Base-by-base conservation (phyloP, 2,329 filamentous ascomycete genomes). In the Fusarium falciforme region DNA sequence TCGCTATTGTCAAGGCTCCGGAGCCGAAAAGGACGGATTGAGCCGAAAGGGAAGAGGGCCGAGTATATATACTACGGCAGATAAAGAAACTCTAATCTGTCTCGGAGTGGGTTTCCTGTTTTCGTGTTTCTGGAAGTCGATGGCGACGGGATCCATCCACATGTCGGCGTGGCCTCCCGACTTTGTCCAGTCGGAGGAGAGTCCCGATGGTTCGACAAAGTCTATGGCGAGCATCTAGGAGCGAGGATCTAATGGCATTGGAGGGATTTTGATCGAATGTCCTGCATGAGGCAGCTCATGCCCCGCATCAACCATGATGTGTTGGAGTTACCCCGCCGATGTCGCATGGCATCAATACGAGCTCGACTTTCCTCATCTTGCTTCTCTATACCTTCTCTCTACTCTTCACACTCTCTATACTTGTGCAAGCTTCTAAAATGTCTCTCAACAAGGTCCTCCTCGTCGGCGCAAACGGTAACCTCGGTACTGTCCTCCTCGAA, bases 401-500 rank as follows among this genome's bases (percentile, higher is more conserved):
- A 52, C 47, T 52, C 6, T 52, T 31, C 17, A 31, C 47, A 29
- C 47, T 52, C 27, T 20, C 17, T 52, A 20, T 11, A 12, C 27
- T 20, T 11, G 6, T 49, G 16, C 4, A 22, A 20, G 59, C 33
- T 16, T 12, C 40, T 29, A 61, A 29, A 52, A 78, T 78, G 76
- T 70, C 76, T 14, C 72, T 83, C 55, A 75, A 75, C 62, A 83
- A 79, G 64, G 79, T 83, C 67, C 78, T 77, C 62, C 78, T 83
- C 20, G 78, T 83, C 40, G 82, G 82, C 17, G 79, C 78, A 73
- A 80, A 82, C 42, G 85, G 85, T 44, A 83, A 80, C 22, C 79
- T 87, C 14, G 85, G 85, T 66, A 79, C 79, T 6, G 76, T 81
- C 29, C 78, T 86, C 4, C 77, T 85, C 55, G 74, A 80, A 2